These are phyloP conservation scores for Suillus variegatus DNA, from an alignment of 768 basidiomycete genomes.

Conservation along the genomic window DNA sequence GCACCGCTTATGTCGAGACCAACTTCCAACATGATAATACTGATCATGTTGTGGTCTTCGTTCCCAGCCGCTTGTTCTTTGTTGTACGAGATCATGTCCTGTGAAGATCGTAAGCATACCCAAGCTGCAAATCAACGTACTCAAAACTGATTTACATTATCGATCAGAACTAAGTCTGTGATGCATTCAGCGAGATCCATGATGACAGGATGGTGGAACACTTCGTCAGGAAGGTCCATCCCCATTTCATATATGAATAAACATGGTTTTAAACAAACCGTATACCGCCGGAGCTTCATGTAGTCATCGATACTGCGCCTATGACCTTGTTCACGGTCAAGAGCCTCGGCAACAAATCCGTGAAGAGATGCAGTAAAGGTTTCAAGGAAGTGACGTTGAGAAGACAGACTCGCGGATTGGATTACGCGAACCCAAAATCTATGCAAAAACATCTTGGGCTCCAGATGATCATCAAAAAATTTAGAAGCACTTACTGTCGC, in stretches of 20 bases:
- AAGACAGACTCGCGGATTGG: not conserved
- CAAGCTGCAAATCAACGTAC: too few species aligned
- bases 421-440: conserved; percentile 12
- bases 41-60: too few species aligned
- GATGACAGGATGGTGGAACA: too few species aligned
- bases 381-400: conserved; percentile 11
- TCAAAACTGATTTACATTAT: too few species aligned
- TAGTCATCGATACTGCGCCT: conserved; percentile 32
- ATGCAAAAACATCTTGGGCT: not conserved
- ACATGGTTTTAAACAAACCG: conserved; percentile 30
- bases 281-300: conserved; percentile 32
- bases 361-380: conserved; percentile 3
- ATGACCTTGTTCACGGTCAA: conserved; percentile 13
- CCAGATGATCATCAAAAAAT: conserved; percentile 18
- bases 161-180: too few species aligned
- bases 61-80: too few species aligned
- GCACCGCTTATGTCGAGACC: too few species aligned
- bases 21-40: too few species aligned
- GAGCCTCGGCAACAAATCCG: conserved; percentile 1
- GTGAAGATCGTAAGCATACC: too few species aligned
- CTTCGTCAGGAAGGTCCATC: too few species aligned
- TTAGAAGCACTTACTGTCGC: conserved; percentile 23
- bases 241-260: conserved; percentile 32
- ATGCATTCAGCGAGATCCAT: too few species aligned
- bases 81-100: too few species aligned